These are phyloP conservation scores for Candida dubliniensis DNA, from an alignment of 1,139 yeast species.

Conservation along the genomic window DNA sequence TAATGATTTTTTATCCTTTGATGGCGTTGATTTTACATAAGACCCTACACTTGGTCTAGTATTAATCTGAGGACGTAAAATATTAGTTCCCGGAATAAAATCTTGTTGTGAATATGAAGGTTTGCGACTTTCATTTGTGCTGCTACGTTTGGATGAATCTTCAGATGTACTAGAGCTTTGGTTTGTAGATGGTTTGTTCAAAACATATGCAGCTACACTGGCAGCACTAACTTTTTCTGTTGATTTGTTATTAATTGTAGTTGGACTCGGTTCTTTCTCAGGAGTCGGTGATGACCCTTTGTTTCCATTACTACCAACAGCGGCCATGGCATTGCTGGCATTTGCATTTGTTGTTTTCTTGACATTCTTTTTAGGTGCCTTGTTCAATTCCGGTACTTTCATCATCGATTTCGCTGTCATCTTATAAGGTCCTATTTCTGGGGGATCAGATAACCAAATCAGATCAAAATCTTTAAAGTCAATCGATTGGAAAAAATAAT, in stretches of 20 bases:
- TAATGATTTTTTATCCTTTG: conserved; percentile 6
- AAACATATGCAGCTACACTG: conserved; percentile 47
- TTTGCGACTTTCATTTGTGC: conserved; percentile 10
- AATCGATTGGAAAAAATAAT: conserved; percentile 67
- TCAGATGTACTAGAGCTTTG: conserved; percentile 16
- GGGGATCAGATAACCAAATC: conserved; percentile 74
- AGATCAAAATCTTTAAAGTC: conserved; percentile 63
- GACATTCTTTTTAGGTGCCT: conserved; percentile 18
- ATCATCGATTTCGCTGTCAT: conserved; percentile 59
- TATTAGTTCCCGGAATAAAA: conserved; percentile 59
- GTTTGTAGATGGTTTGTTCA: conserved; percentile 28
- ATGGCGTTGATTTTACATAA: conserved; percentile 6
- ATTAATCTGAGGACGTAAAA: conserved; percentile 52
- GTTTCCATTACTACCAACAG: conserved; percentile 3
- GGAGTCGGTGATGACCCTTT: conserved; percentile 12
- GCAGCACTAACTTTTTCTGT: conserved; percentile 36
- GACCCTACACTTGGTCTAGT: conserved; percentile 32
- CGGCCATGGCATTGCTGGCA: conserved; percentile 6
- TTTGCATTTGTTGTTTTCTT: conserved; percentile 14
- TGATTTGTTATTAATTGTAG: neutral
- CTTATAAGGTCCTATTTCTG: conserved; percentile 69
- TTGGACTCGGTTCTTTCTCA: conserved; percentile 1
- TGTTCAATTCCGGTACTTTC: conserved; percentile 47
- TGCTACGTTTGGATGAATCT: conserved; percentile 14
- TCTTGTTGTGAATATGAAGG: conserved; percentile 22